phyloP scores from a whole-genome alignment of 2,329 filamentous ascomycete genomes.

The Fusarium keratoplasticum region DNA sequence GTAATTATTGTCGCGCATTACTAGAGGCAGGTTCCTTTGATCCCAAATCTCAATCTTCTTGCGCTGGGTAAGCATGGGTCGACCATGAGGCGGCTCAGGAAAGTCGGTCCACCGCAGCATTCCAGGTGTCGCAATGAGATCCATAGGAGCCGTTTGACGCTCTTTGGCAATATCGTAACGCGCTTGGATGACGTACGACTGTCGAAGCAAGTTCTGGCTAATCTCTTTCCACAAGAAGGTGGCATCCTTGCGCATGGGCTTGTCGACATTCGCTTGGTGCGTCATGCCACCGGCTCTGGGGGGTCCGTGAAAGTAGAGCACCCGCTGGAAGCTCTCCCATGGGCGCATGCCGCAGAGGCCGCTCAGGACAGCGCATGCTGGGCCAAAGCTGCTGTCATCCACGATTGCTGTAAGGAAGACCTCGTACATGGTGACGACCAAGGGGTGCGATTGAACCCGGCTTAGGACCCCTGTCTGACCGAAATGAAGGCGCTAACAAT shows the following conservation, averaged over 20 bases:
- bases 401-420: constrained; percentile 68
- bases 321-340: constrained; percentile 60
- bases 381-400: constrained; percentile 60
- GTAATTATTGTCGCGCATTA: constrained; percentile 65
- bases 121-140: constrained; percentile 58
- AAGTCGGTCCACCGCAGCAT: constrained; percentile 70
- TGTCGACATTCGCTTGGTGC: constrained; percentile 54
- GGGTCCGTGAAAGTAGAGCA: constrained; percentile 66
- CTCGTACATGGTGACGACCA: constrained; percentile 57
- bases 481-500: background rate
- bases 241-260: constrained; percentile 52
- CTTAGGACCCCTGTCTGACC: background rate
- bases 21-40: constrained; percentile 59
- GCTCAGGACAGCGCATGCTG: constrained; percentile 64
- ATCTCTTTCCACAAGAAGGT: constrained; percentile 64
- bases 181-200: constrained; percentile 68
- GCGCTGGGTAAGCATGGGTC: constrained; percentile 61
- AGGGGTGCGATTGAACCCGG: background rate
- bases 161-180: constrained; percentile 65
- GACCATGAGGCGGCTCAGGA: constrained; percentile 65
- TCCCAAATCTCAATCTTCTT: constrained; percentile 69
- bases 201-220: constrained; percentile 64
- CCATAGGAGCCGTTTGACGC: constrained; percentile 52
- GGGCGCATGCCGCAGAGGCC: constrained; percentile 69
- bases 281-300: constrained; percentile 58